phyloP scores from a whole-genome alignment of 108 stramenopile genomes.

The Discostella stelligeroides region DNA sequence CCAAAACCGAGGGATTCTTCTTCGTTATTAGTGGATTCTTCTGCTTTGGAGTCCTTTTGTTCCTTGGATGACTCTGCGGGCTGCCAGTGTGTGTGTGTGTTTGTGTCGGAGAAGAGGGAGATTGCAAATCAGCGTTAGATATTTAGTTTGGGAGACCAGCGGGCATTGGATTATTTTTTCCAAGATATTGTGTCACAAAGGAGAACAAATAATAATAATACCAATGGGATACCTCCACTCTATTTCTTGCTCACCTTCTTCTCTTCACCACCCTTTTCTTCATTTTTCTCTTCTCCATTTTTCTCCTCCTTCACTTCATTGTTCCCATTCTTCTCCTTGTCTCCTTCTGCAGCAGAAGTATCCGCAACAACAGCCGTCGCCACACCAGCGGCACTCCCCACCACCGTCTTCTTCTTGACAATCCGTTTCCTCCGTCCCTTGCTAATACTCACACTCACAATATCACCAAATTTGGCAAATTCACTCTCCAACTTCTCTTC shows the following conservation, averaged over 20 bases:
- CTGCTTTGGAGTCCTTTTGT: slow-evolving; percentile 16
- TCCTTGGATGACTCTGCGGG: slow-evolving; percentile 37
- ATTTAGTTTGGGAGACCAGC: neutral
- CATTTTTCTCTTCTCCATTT: slow-evolving; percentile 41
- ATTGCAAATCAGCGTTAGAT: neutral
- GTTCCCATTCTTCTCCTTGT: slow-evolving; percentile 50
- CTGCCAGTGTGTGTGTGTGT: neutral
- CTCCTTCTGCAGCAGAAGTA: too few species aligned
- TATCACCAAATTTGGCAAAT: slow-evolving; percentile 90
- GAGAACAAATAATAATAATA: too few species aligned
- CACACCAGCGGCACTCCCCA: slow-evolving; percentile 38
- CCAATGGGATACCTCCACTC: too few species aligned
- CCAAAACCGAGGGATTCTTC: too few species aligned
- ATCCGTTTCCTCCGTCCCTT: slow-evolving; percentile 59
- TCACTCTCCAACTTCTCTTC: slow-evolving; percentile 84
- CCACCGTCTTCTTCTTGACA: slow-evolving; percentile 42
- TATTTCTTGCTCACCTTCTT: slow-evolving; percentile 9
- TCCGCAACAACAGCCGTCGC: slow-evolving; percentile 28
- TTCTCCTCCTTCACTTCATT: too few species aligned
- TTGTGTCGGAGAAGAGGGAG: neutral
- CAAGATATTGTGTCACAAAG: too few species aligned
- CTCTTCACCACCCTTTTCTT: slow-evolving; percentile 26
- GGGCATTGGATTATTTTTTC: too few species aligned
- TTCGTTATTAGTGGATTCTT: slow-evolving; percentile 7
- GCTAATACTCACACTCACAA: slow-evolving; percentile 74